Percentiles rank a stretch among this genome's conserved stretches.
These are phyloP conservation scores for Neofusicoccum parvum DNA, from an alignment of 2,329 filamentous ascomycete species.

Conservation along the genomic window DNA sequence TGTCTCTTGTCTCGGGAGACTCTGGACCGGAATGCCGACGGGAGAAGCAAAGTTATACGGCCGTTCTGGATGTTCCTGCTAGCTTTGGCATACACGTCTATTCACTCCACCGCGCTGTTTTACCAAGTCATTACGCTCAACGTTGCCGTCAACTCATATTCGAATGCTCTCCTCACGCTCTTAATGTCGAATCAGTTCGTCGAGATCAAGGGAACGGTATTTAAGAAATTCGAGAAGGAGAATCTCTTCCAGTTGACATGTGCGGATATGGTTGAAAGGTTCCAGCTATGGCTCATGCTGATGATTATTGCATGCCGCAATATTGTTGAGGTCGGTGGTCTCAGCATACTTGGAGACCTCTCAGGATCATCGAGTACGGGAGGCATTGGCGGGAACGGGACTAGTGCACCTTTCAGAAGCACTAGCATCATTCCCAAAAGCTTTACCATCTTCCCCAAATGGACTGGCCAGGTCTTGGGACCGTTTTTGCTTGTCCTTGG, in stretches of 20 bases:
- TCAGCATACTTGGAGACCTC: slow-evolving; percentile 56
- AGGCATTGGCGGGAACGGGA: slow-evolving; percentile 46
- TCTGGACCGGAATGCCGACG: slow-evolving; percentile 81
- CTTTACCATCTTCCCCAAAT: slow-evolving; percentile 85
- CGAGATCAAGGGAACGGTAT: slow-evolving; percentile 97
- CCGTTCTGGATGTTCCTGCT: slow-evolving; percentile 91
- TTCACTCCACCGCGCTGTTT: slow-evolving; percentile 85
- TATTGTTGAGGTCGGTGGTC: slow-evolving; percentile 88
- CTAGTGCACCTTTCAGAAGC: slow-evolving; percentile 60
- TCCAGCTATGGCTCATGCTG: slow-evolving; percentile 97
- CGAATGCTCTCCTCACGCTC: slow-evolving; percentile 88
- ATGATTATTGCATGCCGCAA: slow-evolving; percentile 95
- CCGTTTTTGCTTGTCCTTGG: slow-evolving; percentile 93
- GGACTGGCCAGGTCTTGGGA: slow-evolving; percentile 85
- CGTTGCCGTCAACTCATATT: slow-evolving; percentile 97
- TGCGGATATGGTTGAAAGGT: slow-evolving; percentile 93
- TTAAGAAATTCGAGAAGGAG: slow-evolving; percentile 98
- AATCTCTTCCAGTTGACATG: slow-evolving; percentile 96
- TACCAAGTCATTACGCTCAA: slow-evolving; percentile 98
- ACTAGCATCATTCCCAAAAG: slow-evolving; percentile 83
- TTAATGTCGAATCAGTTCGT: slow-evolving; percentile 98
- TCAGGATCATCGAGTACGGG: slow-evolving; percentile 29
- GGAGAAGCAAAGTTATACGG: slow-evolving; percentile 85
- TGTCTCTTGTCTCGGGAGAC: slow-evolving; percentile 94
- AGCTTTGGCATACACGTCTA: slow-evolving; percentile 82